A percentile compares a stretch with the other conserved stretches of the same genome.
Evolutionary conservation across 768 basidiomycete genomes (phyloP).

Genomic region (Cystobasidium onofrii): DNA sequence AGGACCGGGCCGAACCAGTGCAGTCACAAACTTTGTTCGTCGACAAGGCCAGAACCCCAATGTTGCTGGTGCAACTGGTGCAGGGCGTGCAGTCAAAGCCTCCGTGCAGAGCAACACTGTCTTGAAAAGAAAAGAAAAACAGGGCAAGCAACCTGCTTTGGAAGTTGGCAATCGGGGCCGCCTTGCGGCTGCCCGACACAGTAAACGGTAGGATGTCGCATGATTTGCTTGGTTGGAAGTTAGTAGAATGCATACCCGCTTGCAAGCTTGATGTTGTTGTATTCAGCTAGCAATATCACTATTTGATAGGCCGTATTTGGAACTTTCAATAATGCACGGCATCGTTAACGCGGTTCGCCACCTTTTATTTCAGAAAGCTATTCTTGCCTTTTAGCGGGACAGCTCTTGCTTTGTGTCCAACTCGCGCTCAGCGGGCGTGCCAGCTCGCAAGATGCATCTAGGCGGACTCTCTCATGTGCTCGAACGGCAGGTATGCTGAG

Average conservation of each 20-base stretch:
- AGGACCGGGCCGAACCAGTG: slow-evolving; percentile 17
- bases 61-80: background rate
- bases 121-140: background rate
- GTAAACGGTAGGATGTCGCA: background rate
- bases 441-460: background rate
- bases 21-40: slow-evolving; percentile 23
- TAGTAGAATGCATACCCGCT: background rate
- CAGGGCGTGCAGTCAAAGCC: background rate
- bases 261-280: background rate
- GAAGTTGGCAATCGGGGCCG: slow-evolving; percentile 3
- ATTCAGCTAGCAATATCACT: background rate
- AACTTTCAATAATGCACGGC: background rate
- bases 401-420: background rate
- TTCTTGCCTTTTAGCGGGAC: background rate
- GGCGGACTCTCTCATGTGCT: background rate
- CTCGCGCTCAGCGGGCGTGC: background rate
- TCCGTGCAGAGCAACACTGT: background rate
- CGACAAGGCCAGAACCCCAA: background rate
- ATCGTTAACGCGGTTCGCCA: background rate
- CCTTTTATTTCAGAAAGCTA: too few species aligned
- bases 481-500: background rate
- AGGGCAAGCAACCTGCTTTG: background rate
- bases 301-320: background rate
- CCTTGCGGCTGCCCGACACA: background rate
- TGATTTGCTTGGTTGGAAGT: background rate